phyloP scores from a whole-genome alignment of 192 early-diverging fungal genomes.

The Backusella morwellensis region DNA sequence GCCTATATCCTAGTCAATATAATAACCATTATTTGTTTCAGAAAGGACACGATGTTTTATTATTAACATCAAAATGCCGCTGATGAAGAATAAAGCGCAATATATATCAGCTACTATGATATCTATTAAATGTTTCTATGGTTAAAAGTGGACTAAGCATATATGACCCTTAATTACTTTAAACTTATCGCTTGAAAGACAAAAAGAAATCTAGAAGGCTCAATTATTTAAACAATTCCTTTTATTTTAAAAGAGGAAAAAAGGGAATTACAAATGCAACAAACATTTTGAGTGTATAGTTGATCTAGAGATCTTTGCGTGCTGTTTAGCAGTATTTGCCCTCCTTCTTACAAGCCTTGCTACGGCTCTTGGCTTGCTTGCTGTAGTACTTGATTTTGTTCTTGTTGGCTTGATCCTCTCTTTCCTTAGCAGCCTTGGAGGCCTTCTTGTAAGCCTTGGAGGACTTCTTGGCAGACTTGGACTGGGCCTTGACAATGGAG shows the following conservation, averaged over 20 bases:
- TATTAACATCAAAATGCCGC: background rate
- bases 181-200: background rate
- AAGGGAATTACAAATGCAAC: background rate
- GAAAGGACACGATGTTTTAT: background rate
- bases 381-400: background rate
- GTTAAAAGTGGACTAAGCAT: background rate
- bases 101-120: background rate
- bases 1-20: background rate
- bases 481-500: background rate
- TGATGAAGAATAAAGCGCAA: background rate
- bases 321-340: background rate
- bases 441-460: background rate
- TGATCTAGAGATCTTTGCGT: background rate
- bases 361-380: background rate
- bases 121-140: background rate
- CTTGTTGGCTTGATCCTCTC: background rate
- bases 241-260: background rate
- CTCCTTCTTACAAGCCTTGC: background rate
- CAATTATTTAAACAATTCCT: background rate
- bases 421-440: background rate
- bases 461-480: background rate
- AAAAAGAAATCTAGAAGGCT: background rate
- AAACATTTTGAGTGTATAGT: background rate
- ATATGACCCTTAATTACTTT: background rate
- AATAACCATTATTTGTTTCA: background rate